phyloP scores from a whole-genome alignment of 140 eudicot genomes.

The Ambrosia hybrid region DNA sequence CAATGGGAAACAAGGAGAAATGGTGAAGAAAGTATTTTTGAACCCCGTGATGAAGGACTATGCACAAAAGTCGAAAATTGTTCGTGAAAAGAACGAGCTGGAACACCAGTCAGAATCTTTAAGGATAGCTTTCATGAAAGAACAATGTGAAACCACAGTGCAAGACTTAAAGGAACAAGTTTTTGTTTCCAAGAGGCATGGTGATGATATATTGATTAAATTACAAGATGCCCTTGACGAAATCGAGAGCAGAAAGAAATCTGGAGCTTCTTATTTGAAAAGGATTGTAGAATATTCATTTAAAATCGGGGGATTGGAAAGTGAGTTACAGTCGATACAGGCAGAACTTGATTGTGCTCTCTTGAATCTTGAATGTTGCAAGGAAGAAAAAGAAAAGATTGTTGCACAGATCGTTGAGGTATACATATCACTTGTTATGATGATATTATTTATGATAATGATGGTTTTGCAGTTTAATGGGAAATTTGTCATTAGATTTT shows the following conservation, averaged over 20 bases:
- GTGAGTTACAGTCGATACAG: constrained; percentile 49
- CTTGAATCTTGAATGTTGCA: constrained; percentile 88
- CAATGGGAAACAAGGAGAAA: constrained; percentile 75
- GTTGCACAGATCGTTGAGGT: constrained; percentile 41
- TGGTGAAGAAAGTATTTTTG: constrained; percentile 62
- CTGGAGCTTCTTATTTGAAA: constrained; percentile 68
- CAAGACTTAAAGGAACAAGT: constrained; percentile 86
- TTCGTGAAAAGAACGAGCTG: constrained; percentile 54
- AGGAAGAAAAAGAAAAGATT: constrained; percentile 82
- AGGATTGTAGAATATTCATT: constrained; percentile 60
- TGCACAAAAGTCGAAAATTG: constrained; percentile 37
- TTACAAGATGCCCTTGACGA: constrained; percentile 91
- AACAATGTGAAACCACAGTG: constrained; percentile 71
- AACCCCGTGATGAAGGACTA: constrained; percentile 10
- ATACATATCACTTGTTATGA: constrained; percentile 11
- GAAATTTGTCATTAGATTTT: no score
- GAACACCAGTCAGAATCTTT: constrained; percentile 69
- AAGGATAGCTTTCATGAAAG: constrained; percentile 82
- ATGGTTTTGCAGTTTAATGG: no score
- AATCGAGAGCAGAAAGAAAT: constrained; percentile 65
- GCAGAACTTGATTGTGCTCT: constrained; percentile 80
- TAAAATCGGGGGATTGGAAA: constrained; percentile 65
- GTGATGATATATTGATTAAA: constrained; percentile 81
- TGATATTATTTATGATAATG: neutral
- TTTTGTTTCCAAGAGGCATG: constrained; percentile 75